Evolutionary conservation across 139 green algal species (phyloP), one percentile per base, ranked within the genome.

Genomic region (Gonium pectorale): DNA sequence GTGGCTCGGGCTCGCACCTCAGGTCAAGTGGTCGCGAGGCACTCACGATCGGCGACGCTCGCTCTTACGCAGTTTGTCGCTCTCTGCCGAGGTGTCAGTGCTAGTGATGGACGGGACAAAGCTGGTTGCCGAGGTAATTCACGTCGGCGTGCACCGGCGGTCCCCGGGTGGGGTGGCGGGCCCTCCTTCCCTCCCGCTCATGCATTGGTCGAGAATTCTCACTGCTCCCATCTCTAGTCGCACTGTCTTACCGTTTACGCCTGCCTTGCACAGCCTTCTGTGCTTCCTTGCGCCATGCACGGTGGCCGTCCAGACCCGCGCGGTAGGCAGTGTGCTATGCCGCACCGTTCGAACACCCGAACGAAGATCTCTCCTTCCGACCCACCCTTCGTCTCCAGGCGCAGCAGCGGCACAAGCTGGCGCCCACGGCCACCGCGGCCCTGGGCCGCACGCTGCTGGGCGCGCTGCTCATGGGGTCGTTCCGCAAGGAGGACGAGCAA

Each of bases 341-440:
- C 29, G 5, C n/a, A 41, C n/a, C 62, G 13, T 54, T 54, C 13
- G 11, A 22, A 35, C 15, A n/a, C 5, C 6, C 35, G 5, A 29
- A 27, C 37, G 9, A 11, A 21, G 33, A 26, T 7, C 33, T 21
- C 8, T 38, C 24, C 19, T 46, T 2, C 46, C 19, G 24, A 29
- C 60, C 2, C 27, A 0, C 40, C 29, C 40, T 3, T 35, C n/a
- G 41, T 35, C 37, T 35, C 22, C 74, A 94, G 84, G 92, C 92
- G 5, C 69, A 68, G 46, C 56, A 35, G 22, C 84, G 93, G 19
- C 94, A 97, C 88, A 77, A 90, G 19, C 96, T 94, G 27, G 91
- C 94, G 26, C 95, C 96, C 51, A 98, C 96, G 31, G 95, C 96
- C 19, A 95, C 91, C 59, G 95, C 94, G 9, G 97, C 96, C 41